A percentile compares a stretch with the other conserved stretches of the same genome.
These are phyloP conservation scores for Tylopilus plumbeoviolaceoides DNA, from an alignment of 768 basidiomycete genomes.

Conservation along the genomic window DNA sequence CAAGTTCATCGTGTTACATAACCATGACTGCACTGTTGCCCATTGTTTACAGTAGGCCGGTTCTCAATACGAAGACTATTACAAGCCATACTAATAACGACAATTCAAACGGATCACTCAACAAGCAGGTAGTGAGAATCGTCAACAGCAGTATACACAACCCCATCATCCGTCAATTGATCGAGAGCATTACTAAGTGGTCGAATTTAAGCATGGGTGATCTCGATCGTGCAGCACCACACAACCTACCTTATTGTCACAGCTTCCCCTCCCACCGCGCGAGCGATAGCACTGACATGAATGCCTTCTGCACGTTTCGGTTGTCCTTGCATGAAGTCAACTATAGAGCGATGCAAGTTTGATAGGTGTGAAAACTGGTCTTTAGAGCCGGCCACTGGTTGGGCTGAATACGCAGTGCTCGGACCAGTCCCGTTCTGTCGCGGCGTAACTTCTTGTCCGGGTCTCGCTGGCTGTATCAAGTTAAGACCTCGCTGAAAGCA, in stretches of 20 bases:
- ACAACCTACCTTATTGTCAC: slow-evolving; percentile 53
- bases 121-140: slow-evolving; percentile 74
- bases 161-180: slow-evolving; percentile 72
- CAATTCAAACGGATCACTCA: slow-evolving; percentile 15
- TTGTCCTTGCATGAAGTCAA: slow-evolving; percentile 54
- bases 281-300: slow-evolving; percentile 68
- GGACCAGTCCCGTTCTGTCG: slow-evolving; percentile 11
- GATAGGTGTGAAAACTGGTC: slow-evolving; percentile 57
- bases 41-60: not conserved
- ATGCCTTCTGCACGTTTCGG: slow-evolving; percentile 59
- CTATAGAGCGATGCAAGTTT: slow-evolving; percentile 56
- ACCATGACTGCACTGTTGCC: not conserved
- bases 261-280: slow-evolving; percentile 56
- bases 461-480: slow-evolving; percentile 30
- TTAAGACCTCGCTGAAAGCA: not conserved
- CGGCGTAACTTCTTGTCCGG: slow-evolving; percentile 22
- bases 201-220: not conserved
- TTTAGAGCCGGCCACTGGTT: slow-evolving; percentile 28
- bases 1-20: not conserved
- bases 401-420: slow-evolving; percentile 43
- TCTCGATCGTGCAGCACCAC: not conserved
- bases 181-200: slow-evolving; percentile 66
- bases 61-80: too few relatives aligned
- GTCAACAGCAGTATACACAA: slow-evolving; percentile 75
- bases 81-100: not conserved